Evolutionary conservation across 192 early-diverging fungal species (phyloP), one percentile per base, ranked within the genome.

Genomic region (Coemansia biformis): DNA sequence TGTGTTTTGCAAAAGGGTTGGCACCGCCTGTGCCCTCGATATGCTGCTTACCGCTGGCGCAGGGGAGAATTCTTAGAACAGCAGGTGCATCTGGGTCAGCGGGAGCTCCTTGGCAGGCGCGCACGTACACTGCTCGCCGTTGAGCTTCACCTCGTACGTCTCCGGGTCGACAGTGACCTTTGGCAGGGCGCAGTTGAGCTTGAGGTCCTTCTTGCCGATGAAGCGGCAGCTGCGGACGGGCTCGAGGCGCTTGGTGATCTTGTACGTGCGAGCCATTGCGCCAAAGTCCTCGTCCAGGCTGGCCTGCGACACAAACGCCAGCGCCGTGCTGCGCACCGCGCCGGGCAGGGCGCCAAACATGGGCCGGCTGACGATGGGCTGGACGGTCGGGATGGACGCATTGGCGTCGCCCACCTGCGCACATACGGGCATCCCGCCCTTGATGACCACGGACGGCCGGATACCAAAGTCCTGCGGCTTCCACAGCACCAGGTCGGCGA

Each of bases 401-500:
- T 97, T 95, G 38, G 92, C 89, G 47, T 93, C 90, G 42, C 94
- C 94, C 78, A 96, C 92, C 58, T 84, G 79, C 14, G 85, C 80
- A 56, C 80, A 92, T 8, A 80, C 86, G 33, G 92, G 84, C 48
- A 91, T 64, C 14, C 94, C 94, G 21, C 89, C 87, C 69, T 98
- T 98, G 39, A 98, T 63, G 13, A 98, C 80, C 2, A 93, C 62
- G 6, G 81, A 65, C 0, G 94, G 92, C 21, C 94, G 93, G 13
- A 85, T 68, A 1, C 94, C 94, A 81, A 98, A 98, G 69, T 83
- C 83, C 28, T 71, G 78, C 7, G 92, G 91, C 11, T 75, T 51
- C 67, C 85, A 98, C 54, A 92, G 78, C 4, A 92, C 90, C 41
- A 98, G 64, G 59, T 98, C 94, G 0, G 94, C 94, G n/a, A 95